Evolutionary conservation across 2,329 filamentous ascomycete species (phyloP), one percentile per base, ranked within the genome.

Genomic region (Sporothrix mexicana): DNA sequence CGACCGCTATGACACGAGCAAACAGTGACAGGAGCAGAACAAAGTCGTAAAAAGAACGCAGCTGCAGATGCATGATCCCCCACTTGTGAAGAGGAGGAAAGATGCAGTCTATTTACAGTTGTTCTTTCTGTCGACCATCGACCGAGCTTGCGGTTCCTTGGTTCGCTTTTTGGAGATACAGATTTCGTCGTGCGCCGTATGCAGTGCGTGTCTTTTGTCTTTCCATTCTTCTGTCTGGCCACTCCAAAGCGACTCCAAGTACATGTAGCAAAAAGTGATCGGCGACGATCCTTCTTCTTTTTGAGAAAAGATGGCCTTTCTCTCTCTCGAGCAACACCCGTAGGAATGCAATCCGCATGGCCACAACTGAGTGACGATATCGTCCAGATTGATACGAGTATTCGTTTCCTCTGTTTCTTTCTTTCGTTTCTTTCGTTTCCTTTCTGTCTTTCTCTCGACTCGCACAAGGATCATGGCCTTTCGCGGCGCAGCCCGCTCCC

Each of bases 231-330:
- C 25, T 36, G 5, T 17, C 36, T 25, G 45, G 45, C 15, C 10
- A 17, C 51, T 25, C 51, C 20, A 36, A 36, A 36, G 30, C 30
- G 30, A 36, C 3, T 36, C 30, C 30, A 36, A 36, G 7, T 2
- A 30, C 30, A 36, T 6, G 7, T 2, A 30, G 8, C 20, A 7
- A 49, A 49, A 2, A 66, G 43, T 66, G 13, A 49, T 66, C 62
- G 62, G 62, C 62, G 62, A 66, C 62, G 49, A n/a, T 43, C 72
- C 55, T 62, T 71, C 73, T 78, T 75, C 70, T 76, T 76, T 61
- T 25, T 49, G 30, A n/a, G n/a, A n/a, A n/a, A n/a, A n/a, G n/a
- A 10, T 13, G 2, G 59, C 13, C 5, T 8, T 41, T 55, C 49
- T 8, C 45, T 30, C 25, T 53, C 30, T 20, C 17, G 17, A 43